These are phyloP conservation scores for Mycena sp. DNA, from an alignment of 1,284 basidiomycete genomes.

Conservation along the genomic window DNA sequence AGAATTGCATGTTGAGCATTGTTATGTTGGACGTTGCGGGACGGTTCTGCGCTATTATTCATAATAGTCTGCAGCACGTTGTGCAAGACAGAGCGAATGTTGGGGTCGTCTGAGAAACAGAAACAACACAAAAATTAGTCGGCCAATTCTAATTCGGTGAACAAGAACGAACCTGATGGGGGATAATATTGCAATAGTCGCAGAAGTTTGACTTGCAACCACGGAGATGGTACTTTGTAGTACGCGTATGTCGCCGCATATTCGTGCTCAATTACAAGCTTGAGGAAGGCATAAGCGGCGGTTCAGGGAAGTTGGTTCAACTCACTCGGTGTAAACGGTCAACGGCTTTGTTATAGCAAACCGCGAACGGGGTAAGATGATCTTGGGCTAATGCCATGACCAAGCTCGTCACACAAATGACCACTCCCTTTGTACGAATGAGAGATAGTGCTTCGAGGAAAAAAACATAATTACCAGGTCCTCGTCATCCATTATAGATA, in stretches of 20 bases:
- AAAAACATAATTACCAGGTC: constrained; percentile 73
- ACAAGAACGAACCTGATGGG: constrained; percentile 78
- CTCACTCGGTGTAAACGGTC: constrained; percentile 88
- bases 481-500: constrained; percentile 94
- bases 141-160: constrained; percentile 3
- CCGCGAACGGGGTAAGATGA: constrained; percentile 88
- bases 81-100: constrained; percentile 82
- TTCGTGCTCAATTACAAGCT: constrained; percentile 94
- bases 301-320: constrained; percentile 28
- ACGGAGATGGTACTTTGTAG: constrained; percentile 97
- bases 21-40: constrained; percentile 97
- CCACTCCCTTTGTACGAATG: constrained; percentile 78
- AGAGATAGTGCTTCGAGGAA: constrained; percentile 1
- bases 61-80: constrained; percentile 92
- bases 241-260: constrained; percentile 92
- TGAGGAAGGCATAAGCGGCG: constrained; percentile 35
- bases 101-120: constrained; percentile 77
- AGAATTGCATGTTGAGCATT: constrained; percentile 99
- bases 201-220: constrained; percentile 97
- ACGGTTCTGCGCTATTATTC: constrained; percentile 92
- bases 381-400: constrained; percentile 97
- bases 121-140: constrained; percentile 24
- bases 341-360: constrained; percentile 95
- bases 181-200: constrained; percentile 96
- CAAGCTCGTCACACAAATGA: constrained; percentile 92